Base-by-base conservation (phyloP, 2,329 filamentous ascomycete species). In the Mycosphaerelloides madeirae region DNA sequence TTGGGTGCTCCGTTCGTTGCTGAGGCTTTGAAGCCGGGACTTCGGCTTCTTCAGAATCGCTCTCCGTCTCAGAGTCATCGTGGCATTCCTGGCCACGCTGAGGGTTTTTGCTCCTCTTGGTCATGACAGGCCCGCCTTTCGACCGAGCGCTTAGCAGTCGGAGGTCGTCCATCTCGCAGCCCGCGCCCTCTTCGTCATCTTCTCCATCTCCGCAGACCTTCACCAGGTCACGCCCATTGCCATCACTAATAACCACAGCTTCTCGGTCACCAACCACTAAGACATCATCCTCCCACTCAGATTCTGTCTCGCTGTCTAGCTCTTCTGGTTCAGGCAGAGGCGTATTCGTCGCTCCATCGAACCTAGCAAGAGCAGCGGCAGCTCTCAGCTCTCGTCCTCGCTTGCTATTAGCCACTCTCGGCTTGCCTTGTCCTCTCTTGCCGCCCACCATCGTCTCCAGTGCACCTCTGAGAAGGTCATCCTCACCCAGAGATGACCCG, bases 381-480 rank as follows among this genome's bases (percentile, higher is more conserved):
- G 85, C 87, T 44, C 87, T 72, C 9, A 93, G 69, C 39, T 91
- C 87, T 48, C 87, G 73, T 0, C 87, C 87, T 46, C 87, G 71
- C 37, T 81, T 82, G 60, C 86, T 90, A 8, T 77, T 77, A 3
- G 87, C 87, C 9, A 91, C 85, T 36, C 83, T 76, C 1, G 87
- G 87, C 55, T 84, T 86, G 8, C 75, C 78, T 19, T 77, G 73
- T 1, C 76, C 71, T 39, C 74, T 71, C 56, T 79, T 78, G 38
- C 83, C 82, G 19, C 55, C 53, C 22, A 29, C 31, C 38, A 51
- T 54, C 28, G 77, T 77, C 62, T 90, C 85, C 12, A 90, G 67
- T 59, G 79, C 79, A 15, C 77, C 70, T 59, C 87, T 84, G 29
- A 74, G 66, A 29, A 73, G 73, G 22, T 84, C 81, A 49, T 90